phyloP scores from a whole-genome alignment of 2,329 filamentous ascomycete species.

The Ascochyta koolunga region DNA sequence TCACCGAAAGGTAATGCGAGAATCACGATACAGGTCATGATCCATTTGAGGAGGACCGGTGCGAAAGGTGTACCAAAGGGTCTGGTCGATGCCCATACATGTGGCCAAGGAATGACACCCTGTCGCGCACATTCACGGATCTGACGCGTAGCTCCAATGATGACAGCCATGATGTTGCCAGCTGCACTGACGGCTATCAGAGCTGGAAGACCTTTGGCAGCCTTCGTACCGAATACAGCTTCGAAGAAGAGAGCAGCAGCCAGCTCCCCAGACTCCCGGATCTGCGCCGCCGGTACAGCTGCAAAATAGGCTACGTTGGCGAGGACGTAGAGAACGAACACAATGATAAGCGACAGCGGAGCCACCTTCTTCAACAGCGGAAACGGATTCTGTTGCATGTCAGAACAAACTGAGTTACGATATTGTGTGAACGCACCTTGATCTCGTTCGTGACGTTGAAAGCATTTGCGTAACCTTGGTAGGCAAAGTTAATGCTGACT shows the following conservation, averaged over 20 bases:
- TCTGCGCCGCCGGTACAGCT: constrained; percentile 51
- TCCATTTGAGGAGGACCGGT: constrained; percentile 55
- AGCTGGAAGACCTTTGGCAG: constrained; percentile 61
- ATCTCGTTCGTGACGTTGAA: constrained; percentile 45
- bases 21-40: constrained; percentile 36
- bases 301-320: constrained; percentile 37
- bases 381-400: constrained; percentile 58
- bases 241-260: constrained; percentile 66
- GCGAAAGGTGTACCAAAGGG: constrained; percentile 69
- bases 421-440: constrained; percentile 21
- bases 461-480: constrained; percentile 39
- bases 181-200: constrained; percentile 35
- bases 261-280: constrained; percentile 60
- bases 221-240: constrained; percentile 62
- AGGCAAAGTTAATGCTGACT: constrained; percentile 43
- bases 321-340: constrained; percentile 49
- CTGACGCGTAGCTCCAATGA: constrained; percentile 37
- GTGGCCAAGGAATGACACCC: constrained; percentile 36
- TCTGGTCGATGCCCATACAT: constrained; percentile 67
- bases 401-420: not conserved
- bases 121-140: constrained; percentile 40
- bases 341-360: constrained; percentile 57
- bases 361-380: constrained; percentile 58
- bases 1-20: constrained; percentile 63
- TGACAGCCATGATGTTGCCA: constrained; percentile 39